Evolutionary conservation across 805 yeast genomes (phyloP).

Genomic region (Candida nemodendra): DNA sequence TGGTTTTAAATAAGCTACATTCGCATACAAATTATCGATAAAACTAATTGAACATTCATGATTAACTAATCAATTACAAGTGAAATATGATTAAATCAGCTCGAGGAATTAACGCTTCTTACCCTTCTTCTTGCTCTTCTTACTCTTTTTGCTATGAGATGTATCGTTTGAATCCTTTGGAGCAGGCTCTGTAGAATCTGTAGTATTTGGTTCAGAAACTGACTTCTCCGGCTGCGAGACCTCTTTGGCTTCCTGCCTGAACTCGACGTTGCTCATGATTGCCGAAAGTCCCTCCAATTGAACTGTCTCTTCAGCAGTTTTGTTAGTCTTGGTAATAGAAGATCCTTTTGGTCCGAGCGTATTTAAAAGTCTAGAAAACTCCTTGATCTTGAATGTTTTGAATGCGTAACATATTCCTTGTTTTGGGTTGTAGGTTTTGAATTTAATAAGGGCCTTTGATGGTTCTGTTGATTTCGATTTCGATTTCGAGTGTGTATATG

Average conservation of each 20-base stretch:
- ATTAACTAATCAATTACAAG: no score
- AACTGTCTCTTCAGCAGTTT: constrained; percentile 12
- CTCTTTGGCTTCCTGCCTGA: constrained; percentile 14
- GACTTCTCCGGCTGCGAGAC: no score
- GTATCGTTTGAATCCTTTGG: constrained; percentile 3
- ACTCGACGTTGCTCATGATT: constrained; percentile 23
- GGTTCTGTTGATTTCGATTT: constrained; percentile 9
- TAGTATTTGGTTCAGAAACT: background rate
- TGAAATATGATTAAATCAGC: no score
- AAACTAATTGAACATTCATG: no score
- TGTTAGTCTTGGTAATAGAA: constrained; percentile 30
- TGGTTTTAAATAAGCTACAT: no score
- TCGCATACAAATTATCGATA: no score
- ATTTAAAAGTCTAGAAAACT: constrained; percentile 67
- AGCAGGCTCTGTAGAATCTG: constrained; percentile 4
- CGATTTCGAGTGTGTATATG: constrained; percentile 33
- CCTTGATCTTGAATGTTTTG: constrained; percentile 63
- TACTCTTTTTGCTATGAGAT: constrained; percentile 10
- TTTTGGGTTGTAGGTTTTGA: constrained; percentile 65
- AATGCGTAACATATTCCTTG: constrained; percentile 61
- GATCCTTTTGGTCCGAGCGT: constrained; percentile 69
- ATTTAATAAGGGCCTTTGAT: constrained; percentile 36
- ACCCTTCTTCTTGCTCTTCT: constrained; percentile 24
- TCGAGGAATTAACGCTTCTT: constrained; percentile 21
- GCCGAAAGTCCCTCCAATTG: constrained; percentile 29